Evolutionary conservation across 179 eudicot genomes (phyloP), one percentile per base, ranked within the genome.

Genomic region (Spinacia oleracea): DNA sequence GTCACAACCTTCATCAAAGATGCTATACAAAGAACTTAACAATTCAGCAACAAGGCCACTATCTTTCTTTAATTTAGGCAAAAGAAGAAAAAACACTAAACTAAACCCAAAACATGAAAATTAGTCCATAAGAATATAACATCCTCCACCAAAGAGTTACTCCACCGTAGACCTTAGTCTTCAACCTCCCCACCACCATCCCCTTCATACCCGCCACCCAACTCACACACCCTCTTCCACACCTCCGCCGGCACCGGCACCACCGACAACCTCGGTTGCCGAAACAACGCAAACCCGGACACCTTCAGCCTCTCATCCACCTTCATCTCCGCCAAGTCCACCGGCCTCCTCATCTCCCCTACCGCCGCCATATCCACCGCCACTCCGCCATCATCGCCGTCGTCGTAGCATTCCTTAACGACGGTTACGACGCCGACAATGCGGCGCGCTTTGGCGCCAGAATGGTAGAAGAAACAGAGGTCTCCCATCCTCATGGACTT

Each of bases 391-490:
- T 40, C 62, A 1, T 77, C 82, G 0, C 45, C 91, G 3, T 78
- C 86, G 0, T 82, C 76, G 53, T 88, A 90, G 83, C 94, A 95
- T 70, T 89, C 91, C 18, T 86, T 87, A 27, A 75, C 85, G 23
- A 95, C 98, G n/a, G 71, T 46, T 3, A 93, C 97, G 0, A 95
- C 97, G 29, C 98, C 98, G n/a, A 93, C 92, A 27, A 93, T 74
- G 18, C 97, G 85, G 38, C 93, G 91, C 67, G 85, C 79, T 40
- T 84, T 89, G 59, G 82, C 3, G 7, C 98, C 98, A 6, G 97
- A 93, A 79, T 93, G 98, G 81, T 95, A 95, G 90, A 95, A 95
- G 85, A 93, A 88, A 80, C 97, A 95, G 29, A 91, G 85, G 71
- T 93, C 98, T 1, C 86, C 88, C 1, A 79, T 0, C 3, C 77